These are phyloP conservation scores for Phoenix roebelenii DNA, from an alignment of 176 grass and related monocot species.

Conservation along the genomic window DNA sequence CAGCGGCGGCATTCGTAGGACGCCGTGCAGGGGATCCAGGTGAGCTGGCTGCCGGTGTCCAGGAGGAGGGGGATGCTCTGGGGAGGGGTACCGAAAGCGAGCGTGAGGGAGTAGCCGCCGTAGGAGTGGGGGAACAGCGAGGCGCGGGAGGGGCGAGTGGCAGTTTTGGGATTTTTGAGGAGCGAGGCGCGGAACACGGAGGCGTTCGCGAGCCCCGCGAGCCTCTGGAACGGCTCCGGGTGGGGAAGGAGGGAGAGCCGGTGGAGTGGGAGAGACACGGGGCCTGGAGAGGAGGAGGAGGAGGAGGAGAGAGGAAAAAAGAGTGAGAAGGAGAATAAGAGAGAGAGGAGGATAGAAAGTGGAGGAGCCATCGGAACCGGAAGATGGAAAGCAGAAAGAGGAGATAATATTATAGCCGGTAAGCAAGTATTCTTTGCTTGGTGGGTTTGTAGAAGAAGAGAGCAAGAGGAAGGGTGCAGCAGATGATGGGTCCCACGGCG, in stretches of 20 bases:
- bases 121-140: slow-evolving; percentile 74
- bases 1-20: slow-evolving; percentile 61
- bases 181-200: slow-evolving; percentile 35
- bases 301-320: slow-evolving; percentile 20
- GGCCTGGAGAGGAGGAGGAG: slow-evolving; percentile 18
- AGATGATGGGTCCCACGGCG: too few relatives aligned
- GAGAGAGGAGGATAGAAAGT: background rate
- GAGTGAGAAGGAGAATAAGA: background rate
- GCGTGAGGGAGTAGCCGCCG: slow-evolving; percentile 74
- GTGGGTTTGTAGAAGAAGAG: too few relatives aligned
- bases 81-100: slow-evolving; percentile 59
- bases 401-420: too few relatives aligned
- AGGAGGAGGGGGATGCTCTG: slow-evolving; percentile 51
- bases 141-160: background rate
- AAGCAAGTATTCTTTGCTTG: too few relatives aligned
- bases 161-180: slow-evolving; percentile 12
- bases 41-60: slow-evolving; percentile 74
- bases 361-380: slow-evolving; percentile 7
- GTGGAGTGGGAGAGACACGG: background rate
- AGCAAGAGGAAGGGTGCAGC: too few relatives aligned
- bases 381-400: background rate
- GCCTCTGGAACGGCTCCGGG: slow-evolving; percentile 17
- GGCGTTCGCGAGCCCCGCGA: slow-evolving; percentile 29
- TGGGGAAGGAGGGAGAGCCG: slow-evolving; percentile 10
- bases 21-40: slow-evolving; percentile 65